Base-by-base conservation (phyloP, 139 green algal species). In the Picochlorum costavermella region DNA sequence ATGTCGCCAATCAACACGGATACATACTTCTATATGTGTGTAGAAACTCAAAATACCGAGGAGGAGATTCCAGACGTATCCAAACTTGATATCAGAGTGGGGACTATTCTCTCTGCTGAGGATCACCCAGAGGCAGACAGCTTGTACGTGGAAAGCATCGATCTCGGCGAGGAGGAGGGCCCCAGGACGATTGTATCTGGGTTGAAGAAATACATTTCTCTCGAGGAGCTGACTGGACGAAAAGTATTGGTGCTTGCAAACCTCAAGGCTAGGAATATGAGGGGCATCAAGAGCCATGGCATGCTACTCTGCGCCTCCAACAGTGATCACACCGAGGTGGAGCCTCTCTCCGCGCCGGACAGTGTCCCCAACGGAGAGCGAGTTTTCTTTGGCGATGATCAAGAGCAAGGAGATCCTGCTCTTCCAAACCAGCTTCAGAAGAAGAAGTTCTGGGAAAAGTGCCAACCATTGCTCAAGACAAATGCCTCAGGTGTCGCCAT, bases 211-310 rank as follows among this genome's bases (percentile, higher is more conserved):
- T 96, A 91, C 63, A 78, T 96, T 20, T 75, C 90, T 8, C 50
- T 83, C 49, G 92, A 96, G 43, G 63, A 86, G 51, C 84, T 95
- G 60, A 65, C 92, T 75, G 79, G 79, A 36, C 73, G 83, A 20
- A 68, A 75, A 46, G 92, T 98, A 23, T 56, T 91, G 36, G 83
- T 96, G 12, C 75, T 96, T 26, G 85, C 78, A 69, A 98, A 98
- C 80, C 74, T 98, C 3, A 98, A 98, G 80, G 80, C 92, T 0
- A 83, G 85, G 58, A 96, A 93, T 71, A 98, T 98, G 92, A 76
- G 92, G 0, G 88, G 86, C 56, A 77, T 95, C 64, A 89, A 90
- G 77, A 87, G 75, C 11, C 76, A 88, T 56, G 88, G 86, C 68
- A 94, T 95, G 86, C 75, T 95, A 64, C 80, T 98, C 33, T 96